Evolutionary conservation across 2,329 filamentous ascomycete genomes (phyloP).

Genomic region (Botrytis deweyae): DNA sequence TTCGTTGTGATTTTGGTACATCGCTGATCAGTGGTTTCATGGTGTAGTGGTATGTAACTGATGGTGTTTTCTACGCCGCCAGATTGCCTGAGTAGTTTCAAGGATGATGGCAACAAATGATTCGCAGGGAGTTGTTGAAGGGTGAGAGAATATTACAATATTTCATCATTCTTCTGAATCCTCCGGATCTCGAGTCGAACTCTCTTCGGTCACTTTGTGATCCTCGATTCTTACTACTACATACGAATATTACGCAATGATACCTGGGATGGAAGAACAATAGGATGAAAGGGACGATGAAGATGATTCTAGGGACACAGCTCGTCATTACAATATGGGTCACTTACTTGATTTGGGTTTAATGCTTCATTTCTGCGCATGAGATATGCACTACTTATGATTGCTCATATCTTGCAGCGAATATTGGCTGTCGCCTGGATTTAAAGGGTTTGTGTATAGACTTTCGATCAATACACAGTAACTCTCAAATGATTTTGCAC

Average conservation of each 20-base stretch:
- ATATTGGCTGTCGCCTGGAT: neutral
- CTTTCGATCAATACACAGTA: neutral
- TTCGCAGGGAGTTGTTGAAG: neutral
- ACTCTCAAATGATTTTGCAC: neutral
- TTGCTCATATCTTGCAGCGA: neutral
- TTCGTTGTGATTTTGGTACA: neutral
- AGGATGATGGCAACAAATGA: neutral
- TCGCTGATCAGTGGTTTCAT: neutral
- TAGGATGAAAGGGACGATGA: neutral
- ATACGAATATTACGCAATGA: neutral
- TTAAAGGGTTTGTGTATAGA: neutral
- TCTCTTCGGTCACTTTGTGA: neutral
- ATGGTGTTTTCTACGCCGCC: constrained; percentile 61
- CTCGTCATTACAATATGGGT: neutral
- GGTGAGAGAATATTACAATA: neutral
- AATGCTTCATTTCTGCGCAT: neutral
- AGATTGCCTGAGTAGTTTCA: constrained; percentile 44
- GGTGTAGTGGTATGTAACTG: constrained; percentile 56
- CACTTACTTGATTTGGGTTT: neutral
- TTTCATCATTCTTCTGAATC: neutral
- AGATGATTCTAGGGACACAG: neutral
- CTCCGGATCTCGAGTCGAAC: neutral
- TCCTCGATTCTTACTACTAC: neutral
- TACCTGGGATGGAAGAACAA: neutral
- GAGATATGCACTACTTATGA: neutral